Evolutionary conservation across 2,329 filamentous ascomycete species (phyloP).

Genomic region (Coleophoma cylindrospora): DNA sequence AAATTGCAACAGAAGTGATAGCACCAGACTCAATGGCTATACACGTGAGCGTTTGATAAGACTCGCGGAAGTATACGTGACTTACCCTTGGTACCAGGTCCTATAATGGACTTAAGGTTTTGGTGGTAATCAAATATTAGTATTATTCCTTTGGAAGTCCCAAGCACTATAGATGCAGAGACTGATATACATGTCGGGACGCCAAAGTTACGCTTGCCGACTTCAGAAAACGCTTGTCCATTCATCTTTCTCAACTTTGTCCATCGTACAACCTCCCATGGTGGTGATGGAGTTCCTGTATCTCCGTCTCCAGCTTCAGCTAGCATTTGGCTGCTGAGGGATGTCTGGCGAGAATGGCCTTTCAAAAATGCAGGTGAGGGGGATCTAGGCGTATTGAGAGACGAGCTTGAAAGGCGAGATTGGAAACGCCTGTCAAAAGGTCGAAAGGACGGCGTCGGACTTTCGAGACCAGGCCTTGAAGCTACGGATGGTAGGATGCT

Average conservation of each 20-base stretch:
- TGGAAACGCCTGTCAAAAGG: conserved; percentile 95
- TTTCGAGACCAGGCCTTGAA: conserved; percentile 59
- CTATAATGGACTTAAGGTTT: conserved; percentile 88
- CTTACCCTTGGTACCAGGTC: conserved; percentile 82
- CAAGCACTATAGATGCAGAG: conserved; percentile 81
- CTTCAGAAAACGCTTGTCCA: conserved; percentile 85
- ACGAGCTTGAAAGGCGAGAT: conserved; percentile 65
- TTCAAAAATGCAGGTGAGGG: conserved; percentile 66
- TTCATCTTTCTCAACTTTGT: conserved; percentile 88
- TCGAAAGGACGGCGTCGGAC: conserved; percentile 77
- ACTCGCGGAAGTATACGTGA: not conserved
- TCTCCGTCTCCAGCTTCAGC: conserved; percentile 47
- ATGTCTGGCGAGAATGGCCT: conserved; percentile 76
- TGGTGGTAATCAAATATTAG: conserved; percentile 98
- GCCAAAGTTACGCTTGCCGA: conserved; percentile 88
- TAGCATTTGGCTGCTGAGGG: conserved; percentile 66
- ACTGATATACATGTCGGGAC: conserved; percentile 84
- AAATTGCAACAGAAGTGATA: conserved; percentile 82
- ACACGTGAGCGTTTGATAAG: conserved; percentile 23
- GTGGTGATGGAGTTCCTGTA: conserved; percentile 67
- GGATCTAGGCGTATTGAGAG: conserved; percentile 57
- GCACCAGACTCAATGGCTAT: conserved; percentile 84
- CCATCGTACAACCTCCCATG: conserved; percentile 98
- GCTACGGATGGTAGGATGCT: conserved; percentile 66
- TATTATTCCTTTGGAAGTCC: conserved; percentile 91